phyloP scores from a whole-genome alignment of 148 eudicot genomes.

The Gaultheria prostrata region DNA sequence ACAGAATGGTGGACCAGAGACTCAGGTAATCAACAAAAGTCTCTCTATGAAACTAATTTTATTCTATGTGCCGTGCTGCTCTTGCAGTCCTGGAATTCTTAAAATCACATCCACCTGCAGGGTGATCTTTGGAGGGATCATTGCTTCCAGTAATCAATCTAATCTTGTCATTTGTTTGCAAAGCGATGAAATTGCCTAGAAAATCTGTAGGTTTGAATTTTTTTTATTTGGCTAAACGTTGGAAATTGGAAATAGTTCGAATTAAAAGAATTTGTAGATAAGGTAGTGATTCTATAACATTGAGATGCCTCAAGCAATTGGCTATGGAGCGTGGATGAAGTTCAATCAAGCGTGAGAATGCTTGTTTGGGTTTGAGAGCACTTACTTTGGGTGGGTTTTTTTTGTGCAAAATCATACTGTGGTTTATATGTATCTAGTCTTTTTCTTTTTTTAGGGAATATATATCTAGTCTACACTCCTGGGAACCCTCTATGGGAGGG shows the following conservation, averaged over 20 bases:
- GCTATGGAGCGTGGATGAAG: not conserved
- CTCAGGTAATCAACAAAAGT: slow-evolving; percentile 56
- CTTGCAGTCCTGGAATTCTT: slow-evolving; percentile 1
- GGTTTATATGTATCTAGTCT: not conserved
- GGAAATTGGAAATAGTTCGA: not conserved
- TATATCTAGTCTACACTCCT: not conserved
- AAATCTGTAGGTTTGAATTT: not conserved
- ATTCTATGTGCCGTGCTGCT: not conserved
- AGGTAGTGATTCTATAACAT: not conserved
- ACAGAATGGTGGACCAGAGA: slow-evolving; percentile 80
- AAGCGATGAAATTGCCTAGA: not conserved
- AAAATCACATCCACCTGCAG: not conserved
- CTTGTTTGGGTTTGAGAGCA: not conserved
- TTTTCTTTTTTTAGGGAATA: not conserved
- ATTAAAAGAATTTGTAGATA: not conserved
- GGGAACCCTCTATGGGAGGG: not conserved
- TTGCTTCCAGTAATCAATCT: not conserved
- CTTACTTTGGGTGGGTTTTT: not conserved
- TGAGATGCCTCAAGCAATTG: not conserved
- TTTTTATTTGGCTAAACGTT: not conserved
- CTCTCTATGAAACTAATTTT: not conserved
- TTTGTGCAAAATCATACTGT: not conserved
- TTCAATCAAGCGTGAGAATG: not conserved
- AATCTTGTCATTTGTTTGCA: not conserved
- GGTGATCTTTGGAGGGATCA: not conserved